Base-by-base conservation (phyloP, 495 filamentous ascomycete species). In the Xanthoparmelia taractica region DNA sequence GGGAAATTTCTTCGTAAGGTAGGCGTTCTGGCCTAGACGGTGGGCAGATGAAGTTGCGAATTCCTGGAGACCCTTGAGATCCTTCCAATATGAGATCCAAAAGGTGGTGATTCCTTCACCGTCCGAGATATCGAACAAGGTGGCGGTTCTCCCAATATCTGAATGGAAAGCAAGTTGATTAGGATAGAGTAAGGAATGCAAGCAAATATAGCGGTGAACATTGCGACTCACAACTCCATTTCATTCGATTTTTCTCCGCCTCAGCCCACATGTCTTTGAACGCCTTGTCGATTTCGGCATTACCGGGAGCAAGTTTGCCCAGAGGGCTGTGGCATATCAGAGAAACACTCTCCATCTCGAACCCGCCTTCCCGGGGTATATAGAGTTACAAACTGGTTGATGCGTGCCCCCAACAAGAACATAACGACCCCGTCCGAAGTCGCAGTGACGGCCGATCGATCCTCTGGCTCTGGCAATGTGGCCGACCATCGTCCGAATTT, bases 71-170 rank as follows among this genome's bases (percentile, higher is more conserved):
- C 66, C 59, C 33, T 70, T 60, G n/a, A 68, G 57, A 45, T 66
- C 63, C 27, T 59, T 67, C 68, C 68, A 70, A 57, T 70, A 70
- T 2, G 68, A 57, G 31, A 68, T 33, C 63, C 60, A 70, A 36
- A 66, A 55, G 20, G 60, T 65, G 34, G 63, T 63, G 11, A 50
- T 65, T 25, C 63, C 60, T 58, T 68, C 66, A 40, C 20, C 58
- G 60, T 68, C 66, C 17, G 68, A 66, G 45, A 54, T 33, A 59
- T 68, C 68, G 12, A 59, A 18, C 27, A 70, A 50, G 27, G 60
- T 64, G 7, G 25, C 33, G 4, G 68, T 66, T 43, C 63, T 60
- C 8, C 68, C 68, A 8, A 70, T 54, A 54, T 57, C 68, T 67
- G 56, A 47, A 20, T 37, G 18, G 41, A 61, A 5, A 52, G 12